Evolutionary conservation across 768 basidiomycete genomes (phyloP), one percentile per base, ranked within the genome.

Genomic region (Xanthoconium stramineum): DNA sequence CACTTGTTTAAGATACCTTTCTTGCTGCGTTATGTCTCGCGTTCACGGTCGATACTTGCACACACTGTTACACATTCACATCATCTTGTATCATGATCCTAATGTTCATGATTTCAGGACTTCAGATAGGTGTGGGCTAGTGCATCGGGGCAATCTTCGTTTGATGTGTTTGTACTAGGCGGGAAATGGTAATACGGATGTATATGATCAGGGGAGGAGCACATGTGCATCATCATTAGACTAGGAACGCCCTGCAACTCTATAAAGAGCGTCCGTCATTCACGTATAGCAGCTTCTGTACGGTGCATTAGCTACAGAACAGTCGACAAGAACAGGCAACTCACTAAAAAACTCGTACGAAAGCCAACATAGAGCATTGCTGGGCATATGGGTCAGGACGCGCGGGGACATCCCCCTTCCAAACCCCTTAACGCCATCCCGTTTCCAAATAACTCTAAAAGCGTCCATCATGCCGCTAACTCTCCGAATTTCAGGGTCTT

Each of bases 261-360:
- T 65, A 71, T 49, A 47, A 15, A 48, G 43, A 48, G 40, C 50
- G 53, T 51, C 52, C 55, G 43, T 70, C 55, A 72, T 49, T 74
- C 74, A 38, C 85, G 83, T 74, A 87, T 87, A 36, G 83, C 83
- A 57, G 78, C 83, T 73, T 87, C 85, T 87, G 73, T 56, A 67
- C 61, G 53, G 35, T 20, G 38, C 42, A 42, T 65, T 55, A 65
- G 58, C 11, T 32, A 12, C 40, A 47, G 33, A 35, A 36, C 29
- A 28, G n/a, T 30, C 29, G 45, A 29, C 17, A 52, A 54, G 38
- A 20, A 52, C 35, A 33, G 11, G 47, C 50, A 49, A 86, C 94
- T 76, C 70, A 96, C 94, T 97, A 82, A 97, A 97, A 76, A 96
- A 97, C 74, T 98, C 95, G 67, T 98, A 95, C 51, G 94, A 95